Base-by-base conservation (phyloP, 2,329 filamentous ascomycete genomes). In the Grosmannia serpens region DNA sequence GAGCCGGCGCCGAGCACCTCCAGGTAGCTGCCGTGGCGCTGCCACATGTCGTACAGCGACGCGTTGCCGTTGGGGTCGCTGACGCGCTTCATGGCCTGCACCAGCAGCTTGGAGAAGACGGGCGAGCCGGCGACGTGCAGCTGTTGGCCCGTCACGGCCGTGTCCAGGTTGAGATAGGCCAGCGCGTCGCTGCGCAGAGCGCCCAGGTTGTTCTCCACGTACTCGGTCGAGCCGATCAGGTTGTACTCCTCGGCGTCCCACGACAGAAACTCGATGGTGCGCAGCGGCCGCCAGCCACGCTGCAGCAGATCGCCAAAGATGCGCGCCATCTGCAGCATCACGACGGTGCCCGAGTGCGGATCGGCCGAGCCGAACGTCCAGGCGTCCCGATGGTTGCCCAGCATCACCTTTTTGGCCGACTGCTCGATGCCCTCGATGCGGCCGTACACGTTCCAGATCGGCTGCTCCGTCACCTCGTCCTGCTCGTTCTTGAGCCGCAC, bases 211-310 rank as follows among this genome's bases (percentile, higher is more conserved):
- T 88, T 86, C 73, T 99, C 94, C 52, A 99, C 94, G 67, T 88
- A 92, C 70, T 99, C 94, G 1, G 94, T 97, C 13, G 90, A 95
- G 10, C 94, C 94, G 59, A 96, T 88, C 52, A 94, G 75, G 71
- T 96, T 96, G 75, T 96, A 97, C 71, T 92, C 90, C 65, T 87
- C 87, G 4, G 83, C 94, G 70, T 99, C 94, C 94, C 94, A 99
- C 38, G 89, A 96, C 67, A 91, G 91, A 70, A 99, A 97, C 70
- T 95, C 88, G 63, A 99, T 95, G 4, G 90, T 95, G n/a, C 94
- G 86, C 20, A 95, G 77, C 1, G 94, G 94, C 29, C 88, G 82
- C 94, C 94, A 99, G 57, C 91, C 92, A 59, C 84, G 82, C 20
- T 78, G 72, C 26, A 85, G 77, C 20, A 97, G 80, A 62, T 89